Percentiles rank a stretch among this genome's conserved stretches.
Conservation (phyloP, 306 rosid species). For the Prunus fruticosa region DNA sequence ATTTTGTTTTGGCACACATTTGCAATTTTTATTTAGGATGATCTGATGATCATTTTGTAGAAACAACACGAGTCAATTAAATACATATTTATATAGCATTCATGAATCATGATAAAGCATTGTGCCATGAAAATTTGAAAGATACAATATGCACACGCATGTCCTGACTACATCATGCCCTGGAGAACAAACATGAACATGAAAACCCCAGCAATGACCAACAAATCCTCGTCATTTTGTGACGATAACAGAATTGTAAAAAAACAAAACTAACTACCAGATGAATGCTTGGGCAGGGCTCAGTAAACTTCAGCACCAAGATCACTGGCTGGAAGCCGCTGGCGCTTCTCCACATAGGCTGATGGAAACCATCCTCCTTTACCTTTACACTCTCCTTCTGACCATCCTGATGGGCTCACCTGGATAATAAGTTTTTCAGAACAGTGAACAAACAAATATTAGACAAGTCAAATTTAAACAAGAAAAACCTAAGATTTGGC, state of each 20-base stretch:
- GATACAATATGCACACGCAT: slow-evolving; percentile 15
- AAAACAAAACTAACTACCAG: slow-evolving; percentile 16
- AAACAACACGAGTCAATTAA: neutral
- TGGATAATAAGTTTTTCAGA: slow-evolving; percentile 25
- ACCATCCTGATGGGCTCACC: slow-evolving; percentile 86
- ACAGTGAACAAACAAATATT: neutral
- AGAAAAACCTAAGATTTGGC: neutral
- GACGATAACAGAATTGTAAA: neutral
- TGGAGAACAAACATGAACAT: neutral
- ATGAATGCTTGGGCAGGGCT: slow-evolving; percentile 16
- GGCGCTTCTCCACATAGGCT: slow-evolving; percentile 76
- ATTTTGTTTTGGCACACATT: no score
- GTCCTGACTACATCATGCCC: neutral
- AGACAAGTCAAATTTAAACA: neutral
- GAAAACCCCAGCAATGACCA: neutral
- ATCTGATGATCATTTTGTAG: neutral
- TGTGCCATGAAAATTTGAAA: neutral
- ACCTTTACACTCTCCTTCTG: slow-evolving; percentile 97
- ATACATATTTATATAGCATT: neutral
- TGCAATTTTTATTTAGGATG: no score
- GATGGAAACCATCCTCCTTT: slow-evolving; percentile 96
- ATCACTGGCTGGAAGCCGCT: slow-evolving; percentile 61
- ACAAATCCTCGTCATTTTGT: neutral
- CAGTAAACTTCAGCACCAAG: slow-evolving; percentile 54
- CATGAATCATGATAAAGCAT: neutral